These are phyloP conservation scores for Ceratobasidium sp. DNA, from an alignment of 1,284 basidiomycete species.

Conservation along the genomic window DNA sequence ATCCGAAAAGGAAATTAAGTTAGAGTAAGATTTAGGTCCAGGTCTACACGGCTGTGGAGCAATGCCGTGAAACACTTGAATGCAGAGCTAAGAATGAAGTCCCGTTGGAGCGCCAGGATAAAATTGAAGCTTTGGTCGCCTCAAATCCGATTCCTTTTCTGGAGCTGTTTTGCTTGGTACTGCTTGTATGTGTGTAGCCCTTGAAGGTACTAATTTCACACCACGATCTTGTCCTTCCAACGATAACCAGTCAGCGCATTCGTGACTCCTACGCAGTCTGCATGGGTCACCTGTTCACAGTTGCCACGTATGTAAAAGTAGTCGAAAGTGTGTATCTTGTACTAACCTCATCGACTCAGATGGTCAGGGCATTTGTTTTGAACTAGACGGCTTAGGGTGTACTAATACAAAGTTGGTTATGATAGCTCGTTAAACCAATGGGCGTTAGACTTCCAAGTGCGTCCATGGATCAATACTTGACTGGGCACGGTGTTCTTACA, in stretches of 20 bases:
- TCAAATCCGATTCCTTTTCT: neutral
- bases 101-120: neutral
- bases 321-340: slow-evolving; percentile 7
- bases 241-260: slow-evolving; percentile 7
- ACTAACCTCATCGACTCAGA: slow-evolving; percentile 5
- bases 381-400: neutral
- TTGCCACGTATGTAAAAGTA: slow-evolving; percentile 66
- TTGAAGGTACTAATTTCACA: slow-evolving; percentile 2
- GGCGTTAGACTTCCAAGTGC: slow-evolving; percentile 90
- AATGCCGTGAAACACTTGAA: too few species aligned
- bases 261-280: neutral
- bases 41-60: too few species aligned
- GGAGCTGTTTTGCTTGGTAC: slow-evolving; percentile 13
- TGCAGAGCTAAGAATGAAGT: neutral
- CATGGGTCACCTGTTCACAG: slow-evolving; percentile 83
- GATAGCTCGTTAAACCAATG: slow-evolving; percentile 91
- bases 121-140: neutral
- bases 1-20: too few species aligned
- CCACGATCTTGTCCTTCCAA: neutral
- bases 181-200: slow-evolving; percentile 21
- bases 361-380: slow-evolving; percentile 41
- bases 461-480: slow-evolving; percentile 1
- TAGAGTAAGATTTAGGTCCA: too few species aligned
- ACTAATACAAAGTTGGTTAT: slow-evolving; percentile 7
- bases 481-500: neutral